Evolutionary conservation across 2,329 filamentous ascomycete genomes (phyloP).

Genomic region (Nigrograna mackinnonii): DNA sequence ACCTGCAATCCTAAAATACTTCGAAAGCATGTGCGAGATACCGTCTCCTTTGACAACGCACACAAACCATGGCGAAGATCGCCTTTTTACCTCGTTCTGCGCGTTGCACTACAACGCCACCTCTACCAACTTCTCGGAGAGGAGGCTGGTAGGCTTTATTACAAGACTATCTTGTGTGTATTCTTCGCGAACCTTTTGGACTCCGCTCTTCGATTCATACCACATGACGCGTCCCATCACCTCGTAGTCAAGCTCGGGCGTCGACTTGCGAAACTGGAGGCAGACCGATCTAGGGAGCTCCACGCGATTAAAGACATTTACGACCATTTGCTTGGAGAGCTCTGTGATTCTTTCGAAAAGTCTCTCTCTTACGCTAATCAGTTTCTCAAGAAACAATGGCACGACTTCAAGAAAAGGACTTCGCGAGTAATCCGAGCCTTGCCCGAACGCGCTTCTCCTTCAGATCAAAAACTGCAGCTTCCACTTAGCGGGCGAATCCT

Average conservation of each 20-base stretch:
- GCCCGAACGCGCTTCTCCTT: too few species aligned
- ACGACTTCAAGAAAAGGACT: too few species aligned
- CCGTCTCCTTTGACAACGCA: slow-evolving; percentile 56
- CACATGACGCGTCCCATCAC: slow-evolving; percentile 40
- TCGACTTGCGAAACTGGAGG: slow-evolving; percentile 61
- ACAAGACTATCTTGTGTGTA: slow-evolving; percentile 61
- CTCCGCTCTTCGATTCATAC: slow-evolving; percentile 34
- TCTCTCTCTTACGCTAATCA: too few species aligned
- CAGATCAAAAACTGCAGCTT: too few species aligned
- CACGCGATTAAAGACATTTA: too few species aligned
- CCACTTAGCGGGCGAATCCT: too few species aligned
- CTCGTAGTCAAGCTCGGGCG: slow-evolving; percentile 58
- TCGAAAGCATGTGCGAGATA: slow-evolving; percentile 65
- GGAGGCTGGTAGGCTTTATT: slow-evolving; percentile 51
- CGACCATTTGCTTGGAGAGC: too few species aligned
- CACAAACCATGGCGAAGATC: slow-evolving; percentile 64
- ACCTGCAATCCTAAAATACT: slow-evolving; percentile 42
- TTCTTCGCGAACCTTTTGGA: slow-evolving; percentile 53
- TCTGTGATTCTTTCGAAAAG: too few species aligned
- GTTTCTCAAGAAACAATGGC: too few species aligned
- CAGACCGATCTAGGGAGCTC: too few species aligned
- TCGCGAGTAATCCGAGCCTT: too few species aligned
- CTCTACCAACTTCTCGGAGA: slow-evolving; percentile 48
- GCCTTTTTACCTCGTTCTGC: slow-evolving; percentile 65
- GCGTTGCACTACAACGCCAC: slow-evolving; percentile 60